phyloP scores from a whole-genome alignment of 257 asterid genomes.

The Nicotiana sylvestris region DNA sequence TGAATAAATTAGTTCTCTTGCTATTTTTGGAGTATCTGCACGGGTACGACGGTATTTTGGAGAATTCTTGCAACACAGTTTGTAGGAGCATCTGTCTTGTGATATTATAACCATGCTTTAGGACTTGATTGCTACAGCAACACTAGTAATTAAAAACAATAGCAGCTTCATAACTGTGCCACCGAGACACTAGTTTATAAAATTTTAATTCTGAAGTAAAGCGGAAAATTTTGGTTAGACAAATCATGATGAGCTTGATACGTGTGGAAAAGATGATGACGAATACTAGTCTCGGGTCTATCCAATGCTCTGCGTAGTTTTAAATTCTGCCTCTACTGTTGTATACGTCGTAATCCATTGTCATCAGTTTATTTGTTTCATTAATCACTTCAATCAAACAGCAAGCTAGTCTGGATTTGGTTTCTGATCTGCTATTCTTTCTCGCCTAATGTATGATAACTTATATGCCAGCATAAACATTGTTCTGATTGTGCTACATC shows the following conservation, averaged over 20 bases:
- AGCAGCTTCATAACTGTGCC: background rate
- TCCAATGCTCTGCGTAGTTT: background rate
- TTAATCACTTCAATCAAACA: background rate
- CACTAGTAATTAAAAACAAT: background rate
- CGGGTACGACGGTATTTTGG: no score
- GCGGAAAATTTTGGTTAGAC: background rate
- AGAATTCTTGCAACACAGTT: no score
- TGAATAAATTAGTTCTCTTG: no score
- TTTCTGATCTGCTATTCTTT: background rate
- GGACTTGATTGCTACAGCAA: background rate
- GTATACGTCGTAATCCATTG: background rate
- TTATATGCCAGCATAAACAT: background rate
- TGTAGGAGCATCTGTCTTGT: no score
- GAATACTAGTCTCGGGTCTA: background rate
- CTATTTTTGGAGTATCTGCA: no score
- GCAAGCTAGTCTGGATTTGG: background rate
- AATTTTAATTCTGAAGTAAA: background rate
- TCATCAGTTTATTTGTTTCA: background rate
- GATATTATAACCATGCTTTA: background rate
- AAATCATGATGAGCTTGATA: conserved; percentile 5
- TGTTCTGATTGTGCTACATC: background rate
- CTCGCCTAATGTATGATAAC: background rate
- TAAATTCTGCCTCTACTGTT: background rate
- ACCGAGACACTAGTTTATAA: background rate
- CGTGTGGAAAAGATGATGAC: background rate